Evolutionary conservation across 768 basidiomycete genomes (phyloP).

Genomic region (Hydnum rufescens): DNA sequence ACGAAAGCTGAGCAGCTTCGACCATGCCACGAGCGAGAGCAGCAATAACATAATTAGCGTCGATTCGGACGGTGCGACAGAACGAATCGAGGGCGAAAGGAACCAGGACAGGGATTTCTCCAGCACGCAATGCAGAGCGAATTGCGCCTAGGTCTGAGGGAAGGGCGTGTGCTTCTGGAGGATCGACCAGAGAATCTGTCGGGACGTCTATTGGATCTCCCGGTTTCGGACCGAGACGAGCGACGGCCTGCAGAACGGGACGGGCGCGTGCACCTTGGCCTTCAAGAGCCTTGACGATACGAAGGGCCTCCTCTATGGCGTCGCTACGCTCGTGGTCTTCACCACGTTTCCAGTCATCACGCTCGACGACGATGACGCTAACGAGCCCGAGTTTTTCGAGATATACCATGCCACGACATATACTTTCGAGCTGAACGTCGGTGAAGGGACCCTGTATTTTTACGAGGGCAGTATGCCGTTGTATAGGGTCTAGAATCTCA

Average conservation of each 20-base stretch:
- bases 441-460: slow-evolving; percentile 94
- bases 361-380: slow-evolving; percentile 86
- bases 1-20: slow-evolving; percentile 19
- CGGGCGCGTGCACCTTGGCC: slow-evolving; percentile 70
- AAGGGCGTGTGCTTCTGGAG: slow-evolving; percentile 54
- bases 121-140: slow-evolving; percentile 71
- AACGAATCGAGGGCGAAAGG: slow-evolving; percentile 86
- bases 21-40: slow-evolving; percentile 77
- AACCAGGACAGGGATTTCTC: slow-evolving; percentile 90
- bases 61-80: slow-evolving; percentile 67
- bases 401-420: slow-evolving; percentile 83
- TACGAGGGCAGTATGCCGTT: slow-evolving; percentile 78
- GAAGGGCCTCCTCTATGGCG: slow-evolving; percentile 65
- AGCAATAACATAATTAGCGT: slow-evolving; percentile 72
- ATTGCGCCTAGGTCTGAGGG: slow-evolving; percentile 67
- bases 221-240: slow-evolving; percentile 54
- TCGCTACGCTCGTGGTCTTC: slow-evolving; percentile 46
- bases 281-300: slow-evolving; percentile 65
- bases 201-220: slow-evolving; percentile 17
- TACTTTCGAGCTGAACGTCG: slow-evolving; percentile 81
- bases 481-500: slow-evolving; percentile 60
- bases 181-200: slow-evolving; percentile 18
- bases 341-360: slow-evolving; percentile 52
- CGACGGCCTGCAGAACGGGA: slow-evolving; percentile 73
- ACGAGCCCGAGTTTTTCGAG: slow-evolving; percentile 91